Evolutionary conservation across 1,139 yeast species (phyloP).

Genomic region (Magnusiomyces suaveolens): DNA sequence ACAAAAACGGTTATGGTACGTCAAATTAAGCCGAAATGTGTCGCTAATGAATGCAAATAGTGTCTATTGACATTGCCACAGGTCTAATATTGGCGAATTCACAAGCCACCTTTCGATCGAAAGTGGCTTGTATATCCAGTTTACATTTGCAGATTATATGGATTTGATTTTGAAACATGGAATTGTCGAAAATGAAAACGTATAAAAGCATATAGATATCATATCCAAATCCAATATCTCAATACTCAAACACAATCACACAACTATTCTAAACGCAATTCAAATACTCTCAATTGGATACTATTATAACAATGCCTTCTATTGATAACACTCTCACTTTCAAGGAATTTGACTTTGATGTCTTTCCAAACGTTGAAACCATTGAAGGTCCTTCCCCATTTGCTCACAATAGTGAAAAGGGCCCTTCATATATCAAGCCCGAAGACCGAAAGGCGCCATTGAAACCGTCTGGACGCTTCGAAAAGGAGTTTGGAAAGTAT

Average conservation of each 20-base stretch:
- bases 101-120: background rate
- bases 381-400: conserved; percentile 6
- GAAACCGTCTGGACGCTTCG: conserved; percentile 1
- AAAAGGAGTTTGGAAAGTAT: conserved; percentile 8
- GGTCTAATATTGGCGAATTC: background rate
- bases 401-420: background rate
- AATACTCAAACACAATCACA: too few relatives aligned
- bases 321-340: conserved; percentile 4
- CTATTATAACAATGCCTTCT: conserved; percentile 7
- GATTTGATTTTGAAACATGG: too few relatives aligned
- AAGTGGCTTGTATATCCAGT: background rate
- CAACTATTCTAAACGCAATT: too few relatives aligned
- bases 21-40: too few relatives aligned
- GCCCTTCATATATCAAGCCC: conserved; percentile 8
- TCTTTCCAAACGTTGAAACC: background rate
- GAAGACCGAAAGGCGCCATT: conserved; percentile 5
- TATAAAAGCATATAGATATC: too few relatives aligned
- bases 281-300: too few relatives aligned
- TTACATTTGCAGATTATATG: background rate
- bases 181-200: too few relatives aligned
- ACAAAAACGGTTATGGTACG: too few relatives aligned
- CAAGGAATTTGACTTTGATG: background rate
- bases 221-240: too few relatives aligned
- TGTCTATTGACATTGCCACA: too few relatives aligned
- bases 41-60: too few relatives aligned